Percentiles rank a stretch among this genome's conserved stretches.
Conservation (phyloP, 192 early-diverging fungal genomes). For the Backusella westeae region DNA sequence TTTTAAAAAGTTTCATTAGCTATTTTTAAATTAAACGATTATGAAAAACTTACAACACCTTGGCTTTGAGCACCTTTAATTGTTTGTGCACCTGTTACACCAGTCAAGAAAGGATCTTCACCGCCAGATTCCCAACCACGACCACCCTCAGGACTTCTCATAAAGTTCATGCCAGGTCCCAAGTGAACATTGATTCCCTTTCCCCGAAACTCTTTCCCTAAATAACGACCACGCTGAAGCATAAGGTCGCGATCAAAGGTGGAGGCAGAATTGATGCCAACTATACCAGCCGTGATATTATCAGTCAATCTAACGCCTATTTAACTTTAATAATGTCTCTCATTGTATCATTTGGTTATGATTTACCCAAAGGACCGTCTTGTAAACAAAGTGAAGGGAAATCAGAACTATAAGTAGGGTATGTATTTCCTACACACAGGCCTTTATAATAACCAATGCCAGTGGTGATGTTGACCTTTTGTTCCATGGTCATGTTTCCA, state of each 20-base stretch:
- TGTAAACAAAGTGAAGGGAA: constrained; percentile 43
- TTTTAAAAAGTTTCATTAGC: not conserved
- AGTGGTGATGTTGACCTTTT: constrained; percentile 50
- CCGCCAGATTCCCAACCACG: constrained; percentile 26
- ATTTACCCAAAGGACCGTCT: constrained; percentile 18
- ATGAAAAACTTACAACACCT: constrained; percentile 17
- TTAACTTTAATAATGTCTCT: not conserved
- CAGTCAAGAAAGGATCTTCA: constrained; percentile 26
- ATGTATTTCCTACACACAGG: constrained; percentile 54
- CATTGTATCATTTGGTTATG: not conserved
- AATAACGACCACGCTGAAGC: constrained; percentile 35
- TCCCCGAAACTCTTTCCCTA: constrained; percentile 54
- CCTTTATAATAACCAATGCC: constrained; percentile 40
- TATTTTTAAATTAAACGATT: not conserved
- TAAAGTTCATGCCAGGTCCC: constrained; percentile 40
- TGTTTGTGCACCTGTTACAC: constrained; percentile 3
- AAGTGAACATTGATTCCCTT: constrained; percentile 58
- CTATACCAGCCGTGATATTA: constrained; percentile 45
- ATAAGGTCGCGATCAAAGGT: constrained; percentile 57
- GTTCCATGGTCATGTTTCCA: constrained; percentile 32
- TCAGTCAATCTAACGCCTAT: constrained; percentile 39
- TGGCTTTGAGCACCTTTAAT: constrained; percentile 16
- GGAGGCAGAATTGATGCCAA: constrained; percentile 56
- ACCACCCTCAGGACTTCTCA: constrained; percentile 20
- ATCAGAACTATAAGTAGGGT: constrained; percentile 26